Conservation (phyloP, 148 eudicot genomes). For the Cornus florida region DNA sequence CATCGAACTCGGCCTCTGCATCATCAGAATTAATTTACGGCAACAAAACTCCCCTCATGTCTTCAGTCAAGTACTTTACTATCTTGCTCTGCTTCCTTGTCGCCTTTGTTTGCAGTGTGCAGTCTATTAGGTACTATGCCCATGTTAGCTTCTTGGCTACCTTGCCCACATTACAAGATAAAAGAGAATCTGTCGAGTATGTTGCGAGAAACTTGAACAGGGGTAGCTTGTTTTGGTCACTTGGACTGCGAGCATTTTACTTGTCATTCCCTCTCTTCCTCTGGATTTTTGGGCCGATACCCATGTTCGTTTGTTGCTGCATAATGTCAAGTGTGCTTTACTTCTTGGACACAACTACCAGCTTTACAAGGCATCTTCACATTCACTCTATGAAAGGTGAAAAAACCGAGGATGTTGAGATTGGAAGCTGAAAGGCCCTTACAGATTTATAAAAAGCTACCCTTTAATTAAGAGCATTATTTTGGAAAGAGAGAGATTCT, state of each 20-base stretch:
- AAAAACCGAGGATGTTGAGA: neutral
- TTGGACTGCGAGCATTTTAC: constrained; percentile 80
- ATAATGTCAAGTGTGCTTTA: constrained; percentile 58
- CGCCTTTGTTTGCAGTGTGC: constrained; percentile 74
- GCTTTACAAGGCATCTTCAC: constrained; percentile 65
- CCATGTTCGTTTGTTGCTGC: constrained; percentile 64
- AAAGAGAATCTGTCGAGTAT: constrained; percentile 55
- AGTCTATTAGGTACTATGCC: constrained; percentile 74
- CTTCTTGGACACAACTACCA: constrained; percentile 71
- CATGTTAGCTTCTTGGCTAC: constrained; percentile 78
- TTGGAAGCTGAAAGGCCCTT: neutral
- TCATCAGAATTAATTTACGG: constrained; percentile 50
- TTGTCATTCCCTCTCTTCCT: constrained; percentile 79
- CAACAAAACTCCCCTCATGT: constrained; percentile 36
- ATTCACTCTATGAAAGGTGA: constrained; percentile 34
- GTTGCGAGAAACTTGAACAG: constrained; percentile 60
- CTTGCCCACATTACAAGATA: constrained; percentile 46
- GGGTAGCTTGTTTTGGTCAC: constrained; percentile 80
- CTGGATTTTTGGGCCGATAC: constrained; percentile 85
- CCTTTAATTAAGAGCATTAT: neutral
- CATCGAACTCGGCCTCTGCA: constrained; percentile 30
- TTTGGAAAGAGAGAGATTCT: no score
- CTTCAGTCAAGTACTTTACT: constrained; percentile 65
- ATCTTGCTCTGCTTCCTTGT: constrained; percentile 74
- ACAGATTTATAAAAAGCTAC: no score